Evolutionary conservation across 129 eudicot genomes (phyloP).

Genomic region (Scalesia atractyloides): DNA sequence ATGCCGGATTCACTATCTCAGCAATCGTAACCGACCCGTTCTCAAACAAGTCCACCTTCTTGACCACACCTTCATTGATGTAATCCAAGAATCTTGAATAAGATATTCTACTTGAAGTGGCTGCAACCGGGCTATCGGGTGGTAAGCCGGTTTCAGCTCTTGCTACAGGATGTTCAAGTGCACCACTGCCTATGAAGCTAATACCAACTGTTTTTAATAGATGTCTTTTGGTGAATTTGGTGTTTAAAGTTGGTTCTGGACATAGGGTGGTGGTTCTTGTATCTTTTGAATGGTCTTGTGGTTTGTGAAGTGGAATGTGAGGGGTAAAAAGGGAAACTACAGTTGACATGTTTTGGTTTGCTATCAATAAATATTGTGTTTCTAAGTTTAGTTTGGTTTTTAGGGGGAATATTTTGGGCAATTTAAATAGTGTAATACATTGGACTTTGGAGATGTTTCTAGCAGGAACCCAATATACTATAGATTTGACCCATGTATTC

Average conservation of each 20-base stretch:
- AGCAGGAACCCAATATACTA: conserved; percentile 26
- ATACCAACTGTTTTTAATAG: conserved; percentile 44
- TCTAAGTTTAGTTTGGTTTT: conserved; percentile 2
- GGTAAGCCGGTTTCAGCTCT: conserved; percentile 39
- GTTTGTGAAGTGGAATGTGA: conserved; percentile 45
- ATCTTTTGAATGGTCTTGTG: conserved; percentile 36
- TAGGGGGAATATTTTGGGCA: conserved; percentile 36
- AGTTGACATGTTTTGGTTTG: conserved; percentile 49
- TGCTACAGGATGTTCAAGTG: conserved; percentile 47
- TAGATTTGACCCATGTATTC: conserved; percentile 32
- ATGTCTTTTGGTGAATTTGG: conserved; percentile 46
- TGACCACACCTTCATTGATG: conserved; percentile 64
- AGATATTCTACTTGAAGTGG: conserved; percentile 63
- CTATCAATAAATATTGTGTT: not conserved
- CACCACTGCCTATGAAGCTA: conserved; percentile 37
- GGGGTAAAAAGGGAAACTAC: conserved; percentile 48
- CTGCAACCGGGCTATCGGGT: conserved; percentile 50
- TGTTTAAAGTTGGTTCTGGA: conserved; percentile 32
- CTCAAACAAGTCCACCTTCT: conserved; percentile 68
- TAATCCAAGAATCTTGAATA: conserved; percentile 82
- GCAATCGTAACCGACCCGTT: conserved; percentile 65
- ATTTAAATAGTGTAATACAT: conserved; percentile 38
- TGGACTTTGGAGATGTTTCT: conserved; percentile 46
- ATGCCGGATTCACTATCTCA: conserved; percentile 55
- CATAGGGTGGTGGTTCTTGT: conserved; percentile 32